Conservation (phyloP, 495 filamentous ascomycete species). For the Penicillium lividum region DNA sequence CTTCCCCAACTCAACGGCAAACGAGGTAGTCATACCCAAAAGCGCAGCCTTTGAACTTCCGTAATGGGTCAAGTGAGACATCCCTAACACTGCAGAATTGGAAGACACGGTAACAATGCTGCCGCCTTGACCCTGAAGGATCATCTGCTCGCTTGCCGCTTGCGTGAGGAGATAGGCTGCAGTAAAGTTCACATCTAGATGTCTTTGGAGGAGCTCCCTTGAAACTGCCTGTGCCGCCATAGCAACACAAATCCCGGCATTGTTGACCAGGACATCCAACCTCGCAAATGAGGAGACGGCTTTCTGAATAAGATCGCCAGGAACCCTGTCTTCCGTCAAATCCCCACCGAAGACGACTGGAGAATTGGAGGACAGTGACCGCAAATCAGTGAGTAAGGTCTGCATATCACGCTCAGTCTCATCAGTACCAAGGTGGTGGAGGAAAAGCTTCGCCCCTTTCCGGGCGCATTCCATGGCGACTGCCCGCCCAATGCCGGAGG, state of each 20-base stretch:
- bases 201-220: no score
- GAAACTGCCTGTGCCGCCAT: no score
- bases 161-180: conserved; percentile 75
- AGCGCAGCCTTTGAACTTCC: conserved; percentile 52
- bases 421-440: conserved; percentile 63
- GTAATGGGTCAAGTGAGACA: conserved; percentile 41
- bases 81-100: conserved; percentile 35
- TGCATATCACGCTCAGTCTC: conserved; percentile 48
- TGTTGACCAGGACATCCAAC: conserved; percentile 76
- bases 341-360: no score
- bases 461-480: conserved; percentile 60
- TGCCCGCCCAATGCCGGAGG: conserved; percentile 71
- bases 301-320: conserved; percentile 49
- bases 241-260: conserved; percentile 68
- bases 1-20: conserved; percentile 31
- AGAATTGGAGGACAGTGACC: conserved; percentile 39
- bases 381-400: conserved; percentile 49
- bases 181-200: conserved; percentile 52
- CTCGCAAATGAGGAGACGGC: conserved; percentile 56
- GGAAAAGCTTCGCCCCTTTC: conserved; percentile 63
- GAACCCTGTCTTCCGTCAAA: conserved; percentile 58
- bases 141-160: conserved; percentile 34
- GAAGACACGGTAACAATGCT: conserved; percentile 52
- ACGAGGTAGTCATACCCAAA: conserved; percentile 47
- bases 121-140: conserved; percentile 39